Conservation (phyloP, 768 basidiomycete genomes). For the Leccinum arenicola region DNA sequence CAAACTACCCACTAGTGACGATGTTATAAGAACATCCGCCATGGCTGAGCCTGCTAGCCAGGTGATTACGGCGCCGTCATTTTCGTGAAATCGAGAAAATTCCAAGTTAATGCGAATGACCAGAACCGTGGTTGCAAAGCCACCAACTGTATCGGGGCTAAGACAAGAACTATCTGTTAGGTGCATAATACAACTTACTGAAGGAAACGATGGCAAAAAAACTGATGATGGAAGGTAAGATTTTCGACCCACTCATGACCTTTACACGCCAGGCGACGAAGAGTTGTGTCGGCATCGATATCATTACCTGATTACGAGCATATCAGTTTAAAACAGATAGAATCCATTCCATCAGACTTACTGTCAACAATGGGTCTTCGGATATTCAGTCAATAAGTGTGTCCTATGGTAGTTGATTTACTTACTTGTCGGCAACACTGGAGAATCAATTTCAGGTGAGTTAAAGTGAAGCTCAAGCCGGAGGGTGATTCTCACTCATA, state of each 20-base stretch:
- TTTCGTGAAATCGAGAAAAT: neutral
- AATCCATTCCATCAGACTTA: conserved; percentile 15
- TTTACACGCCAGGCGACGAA: conserved; percentile 48
- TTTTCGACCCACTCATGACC: conserved; percentile 30
- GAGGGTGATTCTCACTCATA: neutral
- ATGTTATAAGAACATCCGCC: neutral
- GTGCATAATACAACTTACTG: neutral
- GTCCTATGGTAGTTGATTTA: neutral
- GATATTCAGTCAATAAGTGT: neutral
- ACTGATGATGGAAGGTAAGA: conserved; percentile 27
- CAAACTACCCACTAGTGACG: neutral
- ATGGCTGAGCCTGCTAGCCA: neutral
- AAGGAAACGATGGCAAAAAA: conserved; percentile 8
- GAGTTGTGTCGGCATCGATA: conserved; percentile 42
- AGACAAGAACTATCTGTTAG: neutral
- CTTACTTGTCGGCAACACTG: conserved; percentile 16
- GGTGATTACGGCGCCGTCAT: neutral
- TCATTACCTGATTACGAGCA: conserved; percentile 37
- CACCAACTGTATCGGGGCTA: conserved; percentile 27
- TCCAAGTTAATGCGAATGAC: conserved; percentile 6
- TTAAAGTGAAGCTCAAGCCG: neutral
- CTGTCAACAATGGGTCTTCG: conserved; percentile 45
- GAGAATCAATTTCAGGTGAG: neutral
- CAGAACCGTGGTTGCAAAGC: conserved; percentile 32
- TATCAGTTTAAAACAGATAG: neutral